These are phyloP conservation scores for Botryosphaeria dothidea DNA, from an alignment of 2,329 filamentous ascomycete species.

Conservation along the genomic window DNA sequence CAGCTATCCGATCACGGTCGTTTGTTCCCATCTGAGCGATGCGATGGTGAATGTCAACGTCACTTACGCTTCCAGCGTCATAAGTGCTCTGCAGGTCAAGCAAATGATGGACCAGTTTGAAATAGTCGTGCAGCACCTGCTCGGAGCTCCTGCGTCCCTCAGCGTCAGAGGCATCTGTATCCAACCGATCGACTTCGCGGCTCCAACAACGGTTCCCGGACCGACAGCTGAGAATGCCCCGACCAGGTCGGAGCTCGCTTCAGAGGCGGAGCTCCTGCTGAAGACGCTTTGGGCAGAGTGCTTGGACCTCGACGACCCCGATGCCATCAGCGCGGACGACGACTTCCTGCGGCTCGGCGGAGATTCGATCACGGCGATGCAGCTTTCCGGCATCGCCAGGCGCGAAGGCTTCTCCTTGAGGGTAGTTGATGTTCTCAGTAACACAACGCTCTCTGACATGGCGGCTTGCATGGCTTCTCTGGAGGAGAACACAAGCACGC, in stretches of 20 bases:
- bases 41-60: background rate
- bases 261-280: background rate
- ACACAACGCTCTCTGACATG: slow-evolving; percentile 24
- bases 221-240: too few species aligned
- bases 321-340: background rate
- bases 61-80: background rate
- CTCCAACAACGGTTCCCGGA: background rate
- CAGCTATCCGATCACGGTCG: slow-evolving; percentile 4
- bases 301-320: background rate
- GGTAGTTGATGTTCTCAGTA: slow-evolving; percentile 25
- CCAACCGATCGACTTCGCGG: too few species aligned
- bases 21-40: background rate
- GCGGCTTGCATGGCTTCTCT: background rate
- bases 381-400: background rate
- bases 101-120: background rate
- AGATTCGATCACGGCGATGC: background rate
- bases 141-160: background rate
- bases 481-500: too few species aligned
- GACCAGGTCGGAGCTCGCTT: too few species aligned
- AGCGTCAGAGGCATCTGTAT: background rate
- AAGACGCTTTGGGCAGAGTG: background rate
- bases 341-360: background rate
- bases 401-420: slow-evolving; percentile 20
- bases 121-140: background rate
- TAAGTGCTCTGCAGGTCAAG: background rate